These are phyloP conservation scores for Lipomyces sp. DNA, from an alignment of 805 yeast species.

Conservation along the genomic window DNA sequence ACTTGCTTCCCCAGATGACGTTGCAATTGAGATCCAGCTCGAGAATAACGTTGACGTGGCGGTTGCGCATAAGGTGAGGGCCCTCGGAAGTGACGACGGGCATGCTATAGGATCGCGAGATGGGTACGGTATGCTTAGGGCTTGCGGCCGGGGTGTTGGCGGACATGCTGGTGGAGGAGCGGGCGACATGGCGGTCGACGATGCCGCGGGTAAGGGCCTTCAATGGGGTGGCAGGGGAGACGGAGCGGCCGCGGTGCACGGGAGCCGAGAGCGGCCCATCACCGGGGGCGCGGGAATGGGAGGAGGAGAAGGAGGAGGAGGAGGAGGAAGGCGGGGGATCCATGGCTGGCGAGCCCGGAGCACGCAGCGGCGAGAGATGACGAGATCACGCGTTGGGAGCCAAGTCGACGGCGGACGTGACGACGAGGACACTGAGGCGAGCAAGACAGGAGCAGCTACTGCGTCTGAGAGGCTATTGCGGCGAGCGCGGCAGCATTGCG, in stretches of 20 bases:
- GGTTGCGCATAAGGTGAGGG: constrained; percentile 9
- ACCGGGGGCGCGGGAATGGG: not conserved
- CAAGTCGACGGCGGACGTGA: too few species aligned
- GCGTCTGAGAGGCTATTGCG: too few species aligned
- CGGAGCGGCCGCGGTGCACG: constrained; percentile 11
- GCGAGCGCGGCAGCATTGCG: too few species aligned
- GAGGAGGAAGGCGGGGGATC: not conserved
- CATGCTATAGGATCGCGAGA: too few species aligned
- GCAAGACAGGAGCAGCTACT: not conserved
- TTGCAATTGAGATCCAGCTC: constrained; percentile 79
- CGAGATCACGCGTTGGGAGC: not conserved
- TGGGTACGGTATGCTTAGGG: too few species aligned
- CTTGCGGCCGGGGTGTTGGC: too few species aligned
- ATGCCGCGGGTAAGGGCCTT: too few species aligned
- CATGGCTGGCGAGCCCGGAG: constrained; percentile 2
- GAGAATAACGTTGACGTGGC: constrained; percentile 57
- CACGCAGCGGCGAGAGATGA: constrained; percentile 3
- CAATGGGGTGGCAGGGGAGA: constrained; percentile 1
- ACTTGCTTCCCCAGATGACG: constrained; percentile 67
- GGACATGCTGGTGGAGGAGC: too few species aligned
- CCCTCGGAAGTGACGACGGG: not conserved
- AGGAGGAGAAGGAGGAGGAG: not conserved
- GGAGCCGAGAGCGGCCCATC: too few species aligned
- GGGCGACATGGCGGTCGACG: too few species aligned
- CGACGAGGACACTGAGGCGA: not conserved